phyloP scores from a whole-genome alignment of 306 rosid species.

The Vigna reflexopilosa region DNA sequence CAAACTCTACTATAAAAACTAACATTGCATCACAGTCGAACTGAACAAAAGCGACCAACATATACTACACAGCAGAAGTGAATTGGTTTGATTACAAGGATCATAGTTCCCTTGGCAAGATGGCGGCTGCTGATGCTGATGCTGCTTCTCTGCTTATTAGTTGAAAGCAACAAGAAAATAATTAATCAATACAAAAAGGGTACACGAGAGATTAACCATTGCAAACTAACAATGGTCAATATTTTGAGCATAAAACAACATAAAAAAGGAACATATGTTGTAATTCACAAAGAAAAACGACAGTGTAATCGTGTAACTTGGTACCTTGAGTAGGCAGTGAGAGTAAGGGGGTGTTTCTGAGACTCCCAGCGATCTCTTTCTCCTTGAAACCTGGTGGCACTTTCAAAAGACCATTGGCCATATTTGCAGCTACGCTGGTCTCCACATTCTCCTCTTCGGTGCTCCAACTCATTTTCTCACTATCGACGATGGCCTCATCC shows the following conservation, averaged over 20 bases:
- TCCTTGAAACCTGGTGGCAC: slow-evolving; percentile 26
- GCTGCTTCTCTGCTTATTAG: slow-evolving; percentile 41
- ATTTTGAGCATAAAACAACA: background rate
- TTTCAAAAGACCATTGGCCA: slow-evolving; percentile 14
- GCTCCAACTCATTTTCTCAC: slow-evolving; percentile 55
- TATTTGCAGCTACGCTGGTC: slow-evolving; percentile 1
- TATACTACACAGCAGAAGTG: background rate
- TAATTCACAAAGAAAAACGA: background rate
- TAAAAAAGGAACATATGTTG: background rate
- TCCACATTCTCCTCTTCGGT: slow-evolving; percentile 47
- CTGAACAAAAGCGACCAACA: slow-evolving; percentile 13
- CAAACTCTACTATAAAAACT: slow-evolving; percentile 6
- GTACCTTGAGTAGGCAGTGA: slow-evolving; percentile 45
- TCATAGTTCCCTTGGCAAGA: slow-evolving; percentile 40
- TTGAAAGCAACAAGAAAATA: slow-evolving; percentile 30
- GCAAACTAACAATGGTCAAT: background rate
- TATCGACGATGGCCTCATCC: slow-evolving; percentile 43
- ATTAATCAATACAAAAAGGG: slow-evolving; percentile 21
- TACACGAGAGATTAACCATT: background rate
- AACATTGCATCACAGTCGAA: slow-evolving; percentile 22
- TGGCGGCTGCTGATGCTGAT: slow-evolving; percentile 10
- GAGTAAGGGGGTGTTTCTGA: background rate
- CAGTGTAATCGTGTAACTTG: background rate
- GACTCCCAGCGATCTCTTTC: slow-evolving; percentile 4
- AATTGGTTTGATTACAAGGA: slow-evolving; percentile 45